Base-by-base conservation (phyloP, 2,329 filamentous ascomycete species). In the Torrubiellomyces zombiae region DNA sequence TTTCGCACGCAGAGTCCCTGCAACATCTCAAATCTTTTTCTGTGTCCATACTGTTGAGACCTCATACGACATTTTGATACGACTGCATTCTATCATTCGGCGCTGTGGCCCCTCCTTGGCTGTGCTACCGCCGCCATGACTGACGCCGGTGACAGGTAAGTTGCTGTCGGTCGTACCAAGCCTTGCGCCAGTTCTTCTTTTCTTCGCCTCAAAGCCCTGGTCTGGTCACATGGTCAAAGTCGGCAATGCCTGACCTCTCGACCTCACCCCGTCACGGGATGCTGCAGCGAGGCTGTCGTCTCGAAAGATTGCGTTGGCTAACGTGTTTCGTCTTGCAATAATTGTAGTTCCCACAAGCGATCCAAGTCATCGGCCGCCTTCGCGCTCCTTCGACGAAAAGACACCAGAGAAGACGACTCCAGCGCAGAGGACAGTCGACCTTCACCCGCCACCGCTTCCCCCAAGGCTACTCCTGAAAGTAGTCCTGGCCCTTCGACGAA, bases 381-480 rank as follows among this genome's bases (percentile, higher is more conserved):
- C 35, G 55, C 64, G 44, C 43, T 73, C 42, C 47, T 73, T 44
- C 55, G 64, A 32, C 58, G 63, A 34, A 63, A 55, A 38, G 59
- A 63, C 27, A 50, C 48, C 33, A 51, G 54, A 33, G 55, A 56
- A 37, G 57, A 64, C 42, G 62, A 67, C 38, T 64, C 65, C 30
- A 59, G 63, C 34, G 52, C 50, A 27, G 58, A 66, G 39, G 61
- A 66, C 45, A 55, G 55, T 33, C 56, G 53, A 34, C 49, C 47
- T 28, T 46, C 51, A 11, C 33, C 44, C 22, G 43, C 50, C 27
- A 45, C 40, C 32, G 41, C 48, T 21, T 38, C 41, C 18, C 39
- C 50, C 24, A 42, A 42, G 31, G 41, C 38, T 26, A 35, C 40
- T 23, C 39, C 41, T 22, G 47, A 21, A 44, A 27, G 40, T 37